Evolutionary conservation across 2,329 filamentous ascomycete genomes (phyloP).

Genomic region (Penicillium sp.): DNA sequence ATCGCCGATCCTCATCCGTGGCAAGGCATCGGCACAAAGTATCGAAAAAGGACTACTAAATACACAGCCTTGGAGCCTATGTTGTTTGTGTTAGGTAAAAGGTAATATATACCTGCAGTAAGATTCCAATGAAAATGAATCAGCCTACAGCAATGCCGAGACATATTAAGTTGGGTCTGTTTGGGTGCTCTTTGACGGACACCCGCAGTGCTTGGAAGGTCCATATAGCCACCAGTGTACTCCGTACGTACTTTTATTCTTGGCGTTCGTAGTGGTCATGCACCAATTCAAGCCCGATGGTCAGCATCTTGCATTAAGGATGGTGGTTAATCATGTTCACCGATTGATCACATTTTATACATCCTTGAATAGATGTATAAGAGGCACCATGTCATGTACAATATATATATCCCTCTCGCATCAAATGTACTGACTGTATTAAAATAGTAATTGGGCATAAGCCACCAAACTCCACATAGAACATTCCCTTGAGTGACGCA

Average conservation of each 20-base stretch:
- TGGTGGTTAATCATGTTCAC: background rate
- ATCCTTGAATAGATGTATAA: too few relatives aligned
- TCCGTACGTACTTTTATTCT: background rate
- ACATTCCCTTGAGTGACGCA: background rate
- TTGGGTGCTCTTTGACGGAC: background rate
- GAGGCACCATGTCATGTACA: too few relatives aligned
- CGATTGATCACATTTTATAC: background rate
- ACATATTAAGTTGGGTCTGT: background rate
- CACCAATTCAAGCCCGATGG: accelerated
- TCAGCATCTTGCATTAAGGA: background rate
- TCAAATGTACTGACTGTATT: background rate
- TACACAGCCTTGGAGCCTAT: background rate
- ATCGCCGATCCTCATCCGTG: background rate
- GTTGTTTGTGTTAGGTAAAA: background rate
- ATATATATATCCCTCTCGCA: background rate
- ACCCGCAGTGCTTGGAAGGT: background rate
- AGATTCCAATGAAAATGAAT: background rate
- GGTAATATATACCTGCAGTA: background rate
- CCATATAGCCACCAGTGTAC: background rate
- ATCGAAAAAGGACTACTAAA: background rate
- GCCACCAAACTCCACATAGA: slow-evolving; percentile 4
- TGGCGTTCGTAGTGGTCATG: background rate
- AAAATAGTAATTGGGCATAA: background rate
- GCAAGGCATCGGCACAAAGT: background rate
- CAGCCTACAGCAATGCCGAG: background rate